Base-by-base conservation (phyloP, 345 rosid species). In the Bretschneidera sinensis region DNA sequence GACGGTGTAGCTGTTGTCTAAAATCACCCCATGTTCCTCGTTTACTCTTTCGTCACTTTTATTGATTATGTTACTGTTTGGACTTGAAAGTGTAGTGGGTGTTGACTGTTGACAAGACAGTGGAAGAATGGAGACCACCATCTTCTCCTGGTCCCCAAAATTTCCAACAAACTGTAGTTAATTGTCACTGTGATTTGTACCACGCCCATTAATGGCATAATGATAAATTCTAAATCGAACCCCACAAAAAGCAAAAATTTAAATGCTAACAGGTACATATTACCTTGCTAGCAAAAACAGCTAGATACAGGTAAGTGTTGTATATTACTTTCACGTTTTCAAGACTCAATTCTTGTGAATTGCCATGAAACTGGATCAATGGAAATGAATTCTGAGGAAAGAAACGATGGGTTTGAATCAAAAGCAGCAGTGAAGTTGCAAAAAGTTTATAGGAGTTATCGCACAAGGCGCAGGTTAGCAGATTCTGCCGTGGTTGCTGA, bases 401-500 rank as follows among this genome's bases (percentile, higher is more conserved):
- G 9, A 21, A 43, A 13, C 14, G 23, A 21, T 8, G 22, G 33
- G 0, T 24, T 18, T 33, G 52, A 51, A 39, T 66, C 63, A 51
- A 49, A 15, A n/a, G 73, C 74, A 50, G 82, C 79, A 35, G 54
- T 64, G 55, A 64, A 60, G 58, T 31, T 78, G 61, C 79, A 78
- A 72, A 78, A 78, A 63, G 72, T 71, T 21, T 74, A 74, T 64
- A 65, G 76, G 60, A 63, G 76, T 47, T 71, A 68, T 31, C 67
- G 80, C 10, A 76, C 76, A 2, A 47, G 70, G 25, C 74, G 71
- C 23, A 58, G 64, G 62, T 31, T 78, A 4, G 77, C 79, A 9
- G 79, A 78, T 62, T 78, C 79, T 43, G 77, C 74, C 5, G 72
- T 71, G 21, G 70, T 74, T 20, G 79, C 74, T 21, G 79, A 74